Conservation (phyloP, 768 basidiomycete genomes). For the Naganishia vaughanmartiniae region DNA sequence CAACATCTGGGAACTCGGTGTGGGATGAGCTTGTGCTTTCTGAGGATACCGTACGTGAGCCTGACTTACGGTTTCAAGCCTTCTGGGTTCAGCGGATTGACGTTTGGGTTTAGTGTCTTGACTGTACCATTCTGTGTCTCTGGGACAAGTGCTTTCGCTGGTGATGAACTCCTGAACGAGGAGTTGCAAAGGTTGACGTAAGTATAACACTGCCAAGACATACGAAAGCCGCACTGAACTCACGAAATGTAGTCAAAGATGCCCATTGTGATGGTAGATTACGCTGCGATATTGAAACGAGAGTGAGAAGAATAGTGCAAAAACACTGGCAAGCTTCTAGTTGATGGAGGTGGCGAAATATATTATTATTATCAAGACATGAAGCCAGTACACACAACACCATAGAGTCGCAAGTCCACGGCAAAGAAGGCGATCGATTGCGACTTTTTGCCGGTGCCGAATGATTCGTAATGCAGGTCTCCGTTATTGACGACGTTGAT, state of each 20-base stretch:
- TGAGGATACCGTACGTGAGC: not conserved
- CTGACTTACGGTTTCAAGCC: slow-evolving; percentile 86
- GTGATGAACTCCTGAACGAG: not conserved
- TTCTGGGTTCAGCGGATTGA: slow-evolving; percentile 84
- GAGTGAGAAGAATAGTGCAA: not conserved
- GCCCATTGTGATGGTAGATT: slow-evolving; percentile 7
- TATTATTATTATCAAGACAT: no score
- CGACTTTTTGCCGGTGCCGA: slow-evolving; percentile 5
- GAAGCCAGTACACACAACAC: no score
- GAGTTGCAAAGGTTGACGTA: not conserved
- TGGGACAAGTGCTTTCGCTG: not conserved
- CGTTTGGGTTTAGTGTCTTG: slow-evolving; percentile 26
- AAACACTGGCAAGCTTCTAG: no score
- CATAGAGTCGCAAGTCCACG: not conserved
- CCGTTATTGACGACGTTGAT: not conserved
- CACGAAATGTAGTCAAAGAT: slow-evolving; percentile 22
- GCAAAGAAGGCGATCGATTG: slow-evolving; percentile 11
- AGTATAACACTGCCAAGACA: no score
- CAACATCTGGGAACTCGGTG: slow-evolving; percentile 22
- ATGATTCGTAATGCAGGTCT: slow-evolving; percentile 1
- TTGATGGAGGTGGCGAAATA: no score
- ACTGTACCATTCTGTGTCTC: not conserved
- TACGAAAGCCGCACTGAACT: not conserved
- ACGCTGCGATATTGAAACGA: no score
- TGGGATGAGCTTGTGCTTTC: not conserved